phyloP scores from a whole-genome alignment of 1,284 basidiomycete genomes.

The Ceratobasidium sp. region DNA sequence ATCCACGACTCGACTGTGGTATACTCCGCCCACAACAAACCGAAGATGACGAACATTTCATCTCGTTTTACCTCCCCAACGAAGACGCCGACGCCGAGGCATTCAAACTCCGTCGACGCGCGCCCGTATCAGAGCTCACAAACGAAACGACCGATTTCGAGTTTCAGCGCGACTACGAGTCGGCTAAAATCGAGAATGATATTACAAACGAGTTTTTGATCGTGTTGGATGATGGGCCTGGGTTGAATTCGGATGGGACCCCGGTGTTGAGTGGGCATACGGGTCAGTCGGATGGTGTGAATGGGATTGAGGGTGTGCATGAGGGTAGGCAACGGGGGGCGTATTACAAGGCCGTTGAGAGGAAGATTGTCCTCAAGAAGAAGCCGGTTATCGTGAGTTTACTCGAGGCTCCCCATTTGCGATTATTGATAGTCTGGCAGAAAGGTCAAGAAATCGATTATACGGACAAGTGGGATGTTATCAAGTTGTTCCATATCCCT shows the following conservation, averaged over 20 bases:
- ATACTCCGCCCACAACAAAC: constrained; percentile 82
- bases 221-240: constrained; percentile 68
- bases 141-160: constrained; percentile 69
- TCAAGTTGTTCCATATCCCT: constrained; percentile 63
- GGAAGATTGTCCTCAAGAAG: constrained; percentile 86
- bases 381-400: constrained; percentile 74
- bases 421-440: not conserved
- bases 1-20: constrained; percentile 81
- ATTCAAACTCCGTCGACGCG: constrained; percentile 53
- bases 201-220: constrained; percentile 84
- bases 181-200: constrained; percentile 80
- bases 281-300: constrained; percentile 12
- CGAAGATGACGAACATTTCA: constrained; percentile 82
- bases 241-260: constrained; percentile 47
- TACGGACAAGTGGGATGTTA: constrained; percentile 78
- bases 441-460: constrained; percentile 67
- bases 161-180: constrained; percentile 81
- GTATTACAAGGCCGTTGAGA: constrained; percentile 86
- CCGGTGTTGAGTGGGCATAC: constrained; percentile 13
- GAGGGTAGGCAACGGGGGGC: constrained; percentile 64
- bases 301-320: constrained; percentile 20
- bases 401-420: not conserved
- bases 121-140: constrained; percentile 46
- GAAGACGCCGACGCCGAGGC: constrained; percentile 72
- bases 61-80: constrained; percentile 86